A percentile compares a stretch with the other conserved stretches of the same genome.
Conservation (phyloP, 139 green algal species). For the Closterium sp. region DNA sequence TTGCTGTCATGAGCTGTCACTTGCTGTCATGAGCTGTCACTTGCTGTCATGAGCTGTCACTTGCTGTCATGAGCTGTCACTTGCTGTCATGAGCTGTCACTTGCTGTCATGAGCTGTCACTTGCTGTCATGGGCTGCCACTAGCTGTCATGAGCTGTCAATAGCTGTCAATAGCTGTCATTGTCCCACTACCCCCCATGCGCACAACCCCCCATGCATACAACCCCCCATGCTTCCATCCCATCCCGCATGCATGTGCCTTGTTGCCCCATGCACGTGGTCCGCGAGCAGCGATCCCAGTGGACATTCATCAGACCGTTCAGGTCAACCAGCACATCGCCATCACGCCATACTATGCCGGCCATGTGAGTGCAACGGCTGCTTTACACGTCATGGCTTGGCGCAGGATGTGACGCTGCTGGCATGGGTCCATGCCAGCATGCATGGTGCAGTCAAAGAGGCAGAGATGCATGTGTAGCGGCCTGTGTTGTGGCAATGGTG, state of each 20-base stretch:
- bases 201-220: no score
- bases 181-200: no score
- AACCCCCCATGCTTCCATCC: no score
- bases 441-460: not conserved
- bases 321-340: conserved; percentile 43
- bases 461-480: not conserved
- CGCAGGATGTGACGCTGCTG: no score
- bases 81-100: conserved; percentile 1
- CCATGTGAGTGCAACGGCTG: conserved; percentile 31
- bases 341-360: conserved; percentile 65
- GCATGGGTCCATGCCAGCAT: not conserved
- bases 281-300: conserved; percentile 41
- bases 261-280: no score
- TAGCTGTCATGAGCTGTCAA: no score
- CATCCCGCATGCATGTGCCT: no score
- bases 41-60: not conserved
- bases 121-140: not conserved
- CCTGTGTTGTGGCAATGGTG: not conserved
- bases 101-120: not conserved
- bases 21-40: no score
- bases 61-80: not conserved
- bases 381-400: not conserved
- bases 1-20: no score
- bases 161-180: no score
- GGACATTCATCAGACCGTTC: conserved; percentile 37